Base-by-base conservation (phyloP, 2,329 filamentous ascomycete genomes). In the Penicillium aurantiogriseum region DNA sequence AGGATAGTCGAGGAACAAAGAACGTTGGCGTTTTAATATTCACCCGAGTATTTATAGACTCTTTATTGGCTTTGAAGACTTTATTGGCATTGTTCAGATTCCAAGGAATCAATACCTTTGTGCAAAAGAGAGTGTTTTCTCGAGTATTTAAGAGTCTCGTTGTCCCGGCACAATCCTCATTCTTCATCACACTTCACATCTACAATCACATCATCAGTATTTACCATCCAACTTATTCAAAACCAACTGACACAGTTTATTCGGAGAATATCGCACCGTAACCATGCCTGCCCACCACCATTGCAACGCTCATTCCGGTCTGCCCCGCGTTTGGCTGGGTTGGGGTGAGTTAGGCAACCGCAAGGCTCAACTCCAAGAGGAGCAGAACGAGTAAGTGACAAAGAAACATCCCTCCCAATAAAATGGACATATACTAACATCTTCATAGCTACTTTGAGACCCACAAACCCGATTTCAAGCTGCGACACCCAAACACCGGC, bases 301-400 rank as follows among this genome's bases (percentile, higher is more conserved):
- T 15, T 57, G 54, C 29, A 11, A 33, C n/a, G 17, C 49, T 23
- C 54, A 57, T 25, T 3, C 40, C 9, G 42, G 49, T 13, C 36
- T 57, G 4, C 54, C 54, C 27, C 35, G 36, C 0, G 49, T 47
- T 15, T 57, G 54, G 54, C 42, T 53, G 7, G 54, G 54, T 23
- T 57, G 42, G 27, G 49, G 54, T 10, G 54, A 57, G 29, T 21
- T 57, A 36, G 42, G 42, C 2, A 36, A 39, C 35, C 54, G 54
- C 36, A 53, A 57, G 43, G 31, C 49, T 19, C 25, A 57, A 19
- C 54, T 57, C 7, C 33, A 57, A 36, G 33, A 25, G 1, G 10
- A 35, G 9, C n/a, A 45, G n/a, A 11, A 57, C 13, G 15, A 33
- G 51, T 53, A 48, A 53, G 51, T 47, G 25, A 31, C 15, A 47